A percentile compares a stretch with the other conserved stretches of the same genome.
phyloP scores from a whole-genome alignment of 1,139 yeast species.

The Kodamaea sp. region DNA sequence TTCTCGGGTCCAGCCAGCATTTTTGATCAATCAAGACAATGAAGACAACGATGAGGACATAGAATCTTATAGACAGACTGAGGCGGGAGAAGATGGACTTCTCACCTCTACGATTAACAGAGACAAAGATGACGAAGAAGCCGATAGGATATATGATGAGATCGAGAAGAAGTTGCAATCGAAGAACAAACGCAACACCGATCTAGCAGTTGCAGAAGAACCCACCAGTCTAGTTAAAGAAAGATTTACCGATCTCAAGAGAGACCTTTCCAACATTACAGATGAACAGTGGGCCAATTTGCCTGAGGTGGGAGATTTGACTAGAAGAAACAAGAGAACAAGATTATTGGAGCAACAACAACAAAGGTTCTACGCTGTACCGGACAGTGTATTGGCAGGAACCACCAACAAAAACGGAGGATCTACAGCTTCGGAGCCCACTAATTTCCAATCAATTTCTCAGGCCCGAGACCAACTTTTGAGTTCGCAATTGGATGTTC shows the following conservation, averaged over 20 bases:
- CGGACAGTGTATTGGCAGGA: conserved; percentile 62
- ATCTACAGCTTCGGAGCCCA: conserved; percentile 19
- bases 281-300: conserved; percentile 76
- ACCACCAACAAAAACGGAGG: conserved; percentile 15
- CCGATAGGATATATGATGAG: conserved; percentile 65
- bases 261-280: conserved; percentile 58
- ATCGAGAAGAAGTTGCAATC: conserved; percentile 59
- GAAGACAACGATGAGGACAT: conserved; percentile 30
- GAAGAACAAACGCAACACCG: conserved; percentile 20
- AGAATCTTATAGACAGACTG: conserved; percentile 24
- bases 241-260: conserved; percentile 56
- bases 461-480: conserved; percentile 55
- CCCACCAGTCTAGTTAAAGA: conserved; percentile 11
- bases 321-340: conserved; percentile 73
- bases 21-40: conserved; percentile 30
- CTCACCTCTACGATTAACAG: conserved; percentile 24
- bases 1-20: conserved; percentile 40
- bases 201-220: conserved; percentile 8
- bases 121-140: conserved; percentile 70
- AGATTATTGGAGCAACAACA: conserved; percentile 64
- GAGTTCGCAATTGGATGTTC: conserved; percentile 45
- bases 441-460: conserved; percentile 52
- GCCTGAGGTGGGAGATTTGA: conserved; percentile 90
- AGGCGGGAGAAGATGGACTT: conserved; percentile 26
- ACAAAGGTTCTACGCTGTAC: conserved; percentile 78